Conservation (phyloP, 2,329 filamentous ascomycete genomes). For the Diplodia corticola region DNA sequence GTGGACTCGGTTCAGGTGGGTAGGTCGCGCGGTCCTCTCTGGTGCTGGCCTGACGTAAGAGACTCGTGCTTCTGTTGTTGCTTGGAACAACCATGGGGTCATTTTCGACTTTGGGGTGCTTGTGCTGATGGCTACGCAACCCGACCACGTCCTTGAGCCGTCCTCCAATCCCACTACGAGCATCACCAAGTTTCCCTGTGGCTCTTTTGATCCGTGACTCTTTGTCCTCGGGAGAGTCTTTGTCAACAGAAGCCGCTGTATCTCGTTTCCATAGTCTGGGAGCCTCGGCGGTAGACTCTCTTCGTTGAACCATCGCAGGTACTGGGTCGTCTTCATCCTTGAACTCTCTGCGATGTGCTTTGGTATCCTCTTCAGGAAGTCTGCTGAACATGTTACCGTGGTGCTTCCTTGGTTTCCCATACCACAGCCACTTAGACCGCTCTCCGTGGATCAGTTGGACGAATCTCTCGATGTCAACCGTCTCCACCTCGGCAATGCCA, state of each 20-base stretch:
- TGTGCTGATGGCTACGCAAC: constrained; percentile 45
- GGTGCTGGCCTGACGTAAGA: background rate
- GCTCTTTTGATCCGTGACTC: constrained; percentile 66
- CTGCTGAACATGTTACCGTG: constrained; percentile 41
- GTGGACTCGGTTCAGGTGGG: constrained; percentile 14
- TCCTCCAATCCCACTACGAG: constrained; percentile 71
- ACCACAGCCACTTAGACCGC: constrained; percentile 90
- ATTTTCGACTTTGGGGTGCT: constrained; percentile 40
- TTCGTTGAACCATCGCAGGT: constrained; percentile 50
- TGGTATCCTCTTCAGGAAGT: constrained; percentile 36
- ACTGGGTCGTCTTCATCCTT: constrained; percentile 55
- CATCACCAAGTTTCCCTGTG: constrained; percentile 75
- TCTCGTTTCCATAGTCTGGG: constrained; percentile 33
- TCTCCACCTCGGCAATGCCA: constrained; percentile 90
- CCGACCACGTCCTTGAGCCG: constrained; percentile 86
- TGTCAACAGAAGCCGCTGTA: constrained; percentile 23
- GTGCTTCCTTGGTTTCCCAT: constrained; percentile 77
- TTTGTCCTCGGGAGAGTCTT: constrained; percentile 16
- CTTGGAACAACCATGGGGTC: constrained; percentile 31
- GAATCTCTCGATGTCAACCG: constrained; percentile 82
- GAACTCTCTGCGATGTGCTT: constrained; percentile 49
- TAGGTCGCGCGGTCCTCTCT: background rate
- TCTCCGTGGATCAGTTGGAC: constrained; percentile 76
- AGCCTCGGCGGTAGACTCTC: constrained; percentile 47
- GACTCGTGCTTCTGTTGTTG: constrained; percentile 2